Evolutionary conservation across 2,329 filamentous ascomycete genomes (phyloP), one percentile per base, ranked within the genome.

Genomic region (Phyllosticta citribraziliensis): DNA sequence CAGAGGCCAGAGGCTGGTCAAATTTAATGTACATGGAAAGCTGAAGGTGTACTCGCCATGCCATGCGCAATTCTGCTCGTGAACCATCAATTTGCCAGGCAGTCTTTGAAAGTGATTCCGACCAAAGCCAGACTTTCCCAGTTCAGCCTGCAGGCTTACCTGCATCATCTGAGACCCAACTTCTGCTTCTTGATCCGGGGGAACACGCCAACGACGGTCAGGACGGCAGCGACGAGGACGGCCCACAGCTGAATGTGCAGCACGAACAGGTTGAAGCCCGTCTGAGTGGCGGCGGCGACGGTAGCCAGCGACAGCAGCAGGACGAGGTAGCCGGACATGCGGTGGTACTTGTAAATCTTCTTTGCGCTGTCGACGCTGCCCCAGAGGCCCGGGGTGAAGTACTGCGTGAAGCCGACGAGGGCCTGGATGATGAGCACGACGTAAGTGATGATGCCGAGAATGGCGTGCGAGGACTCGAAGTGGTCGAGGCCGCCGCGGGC

Each of bases 331-430:
- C 93, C 94, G 22, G 80, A 82, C 59, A 82, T 76, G 30, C 93
- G 84, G 73, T 97, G 94, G 69, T 92, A 96, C 75, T 96, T 97
- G 81, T 93, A 97, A 52, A 96, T 73, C 24, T 80, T 80, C 80
- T 92, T 95, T 20, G 91, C 93, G 2, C 85, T 85, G 25, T 89
- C 86, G 64, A 87, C 85, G 61, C 89, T 85, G 5, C 92, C 92
- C 68, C 93, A 95, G 1, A 96, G 68, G 0, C 71, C 70, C 0
- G 92, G 92, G 2, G 83, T 78, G 62, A 85, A 90, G 79, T 88
- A 97, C 76, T 94, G 89, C 33, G 89, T 88, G 64, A 95, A 83
- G 17, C 94, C 93, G 30, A 96, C 82, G 0, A 87, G 56, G 53
- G 89, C 87, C 76, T 97, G 94, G 1, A 88, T 67, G 11, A 86